These are phyloP conservation scores for Exophiala spinifera DNA, from an alignment of 2,329 filamentous ascomycete genomes.

Conservation along the genomic window DNA sequence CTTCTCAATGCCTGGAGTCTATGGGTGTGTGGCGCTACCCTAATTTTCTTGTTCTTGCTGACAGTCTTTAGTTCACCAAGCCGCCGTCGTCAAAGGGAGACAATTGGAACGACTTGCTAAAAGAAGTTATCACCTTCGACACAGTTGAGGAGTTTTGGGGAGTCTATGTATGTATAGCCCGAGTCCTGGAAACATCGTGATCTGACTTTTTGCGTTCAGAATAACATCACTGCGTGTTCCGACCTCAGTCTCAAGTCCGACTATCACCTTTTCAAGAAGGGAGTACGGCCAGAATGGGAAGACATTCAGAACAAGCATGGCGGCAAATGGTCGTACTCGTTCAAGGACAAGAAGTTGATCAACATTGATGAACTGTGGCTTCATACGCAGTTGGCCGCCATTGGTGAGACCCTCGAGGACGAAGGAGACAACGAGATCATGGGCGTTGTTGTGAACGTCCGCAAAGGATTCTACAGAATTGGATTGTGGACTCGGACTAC, in stretches of 20 bases:
- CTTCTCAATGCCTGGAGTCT: conserved; percentile 97
- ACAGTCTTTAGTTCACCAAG: conserved; percentile 28
- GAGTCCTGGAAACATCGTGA: background rate
- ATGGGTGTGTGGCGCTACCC: conserved; percentile 62
- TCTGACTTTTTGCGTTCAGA: conserved; percentile 54
- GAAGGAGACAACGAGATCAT: conserved; percentile 90
- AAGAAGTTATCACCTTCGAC: conserved; percentile 98
- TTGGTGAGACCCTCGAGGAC: conserved; percentile 94
- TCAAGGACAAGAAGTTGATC: conserved; percentile 90
- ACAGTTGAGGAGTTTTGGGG: conserved; percentile 99
- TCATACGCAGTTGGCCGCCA: conserved; percentile 92
- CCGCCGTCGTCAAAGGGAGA: conserved; percentile 63
- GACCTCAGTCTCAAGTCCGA: conserved; percentile 96
- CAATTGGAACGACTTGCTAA: conserved; percentile 97
- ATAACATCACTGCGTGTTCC: conserved; percentile 96
- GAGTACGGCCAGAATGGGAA: conserved; percentile 97
- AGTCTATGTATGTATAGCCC: conserved; percentile 75
- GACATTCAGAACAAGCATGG: conserved; percentile 98
- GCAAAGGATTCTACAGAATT: conserved; percentile 96
- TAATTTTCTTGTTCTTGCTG: conserved; percentile 9
- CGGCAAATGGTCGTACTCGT: conserved; percentile 97
- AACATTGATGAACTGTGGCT: conserved; percentile 96
- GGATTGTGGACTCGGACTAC: conserved; percentile 96
- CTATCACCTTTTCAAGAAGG: conserved; percentile 98
- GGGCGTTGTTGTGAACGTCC: conserved; percentile 98